Evolutionary conservation across 2,329 filamentous ascomycete genomes (phyloP), one percentile per base, ranked within the genome.

Genomic region (Penicillium sp.): DNA sequence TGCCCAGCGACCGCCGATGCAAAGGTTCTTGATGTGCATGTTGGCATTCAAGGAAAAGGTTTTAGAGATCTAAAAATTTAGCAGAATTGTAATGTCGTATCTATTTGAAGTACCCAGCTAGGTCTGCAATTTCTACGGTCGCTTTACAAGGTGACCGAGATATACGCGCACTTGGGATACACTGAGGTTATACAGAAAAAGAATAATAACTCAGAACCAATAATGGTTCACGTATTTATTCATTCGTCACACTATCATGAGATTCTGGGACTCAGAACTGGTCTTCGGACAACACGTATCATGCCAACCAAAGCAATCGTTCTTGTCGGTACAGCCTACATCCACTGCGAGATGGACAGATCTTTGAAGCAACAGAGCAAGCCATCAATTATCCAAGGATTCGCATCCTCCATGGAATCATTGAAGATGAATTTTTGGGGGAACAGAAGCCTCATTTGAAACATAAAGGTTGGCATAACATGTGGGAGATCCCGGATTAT

Each of bases 191-290:
- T 34, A 9, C n/a, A 34, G 14, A 10, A 34, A 5, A 32, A 1
- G 8, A 4, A 32, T 4, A 32, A 2, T 34, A 8, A 34, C 18
- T 20, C 18, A 20, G 4, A 8, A 40, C 34, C 36, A 42, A 49
- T 41, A 35, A 53, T 51, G 44, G 35, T 46, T 50, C 49, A 42
- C 51, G 44, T 46, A 50, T 57, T 62, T 58, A 60, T 60, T 65
- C 58, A 54, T 65, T 67, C 64, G 60, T 68, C 62, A 67, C 61
- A 64, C 62, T 62, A 64, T 67, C 64, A 64, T 68, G 55, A 67
- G 54, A 63, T 57, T 55, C 60, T 59, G 55, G 55, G 60, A 63
- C 61, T 64, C 59, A 59, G 61, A 62, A 63, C 55, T 61, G 57
- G 53, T 56, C 57, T 58, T 61, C 52, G 56, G 61, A 58, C 52